A percentile compares a stretch with the other conserved stretches of the same genome.
Evolutionary conservation across 805 yeast genomes (phyloP).

Genomic region (Pichia eremophila): DNA sequence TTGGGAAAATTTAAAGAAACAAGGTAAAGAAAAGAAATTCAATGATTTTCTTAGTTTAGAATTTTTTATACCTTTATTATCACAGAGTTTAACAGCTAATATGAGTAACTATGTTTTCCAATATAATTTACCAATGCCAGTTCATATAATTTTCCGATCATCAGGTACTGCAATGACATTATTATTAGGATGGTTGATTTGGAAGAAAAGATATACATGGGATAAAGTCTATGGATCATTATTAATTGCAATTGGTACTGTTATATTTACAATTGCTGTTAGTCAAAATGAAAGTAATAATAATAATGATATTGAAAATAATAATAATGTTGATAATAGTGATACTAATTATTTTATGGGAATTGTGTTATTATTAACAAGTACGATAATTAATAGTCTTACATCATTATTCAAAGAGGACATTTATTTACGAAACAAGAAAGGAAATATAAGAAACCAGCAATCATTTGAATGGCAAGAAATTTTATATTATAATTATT

Average conservation of each 20-base stretch:
- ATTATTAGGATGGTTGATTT: slow-evolving; percentile 41
- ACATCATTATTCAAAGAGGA: slow-evolving; percentile 38
- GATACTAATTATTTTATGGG: slow-evolving; percentile 2
- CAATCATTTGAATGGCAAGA: slow-evolving; percentile 45
- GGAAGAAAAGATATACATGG: slow-evolving; percentile 34
- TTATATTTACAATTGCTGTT: slow-evolving; percentile 29
- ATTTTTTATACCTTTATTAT: slow-evolving; percentile 33
- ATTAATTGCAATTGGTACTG: slow-evolving; percentile 46
- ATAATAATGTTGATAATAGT: too few species aligned
- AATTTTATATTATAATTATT: slow-evolving; percentile 50
- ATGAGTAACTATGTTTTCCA: slow-evolving; percentile 51
- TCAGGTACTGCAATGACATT: slow-evolving; percentile 55
- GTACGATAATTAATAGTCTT: slow-evolving; percentile 29
- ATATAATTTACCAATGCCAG: slow-evolving; percentile 51
- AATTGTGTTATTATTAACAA: slow-evolving; percentile 2
- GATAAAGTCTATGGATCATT: slow-evolving; percentile 42
- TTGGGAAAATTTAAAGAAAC: neutral
- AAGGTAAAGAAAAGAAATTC: neutral
- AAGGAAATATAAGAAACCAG: slow-evolving; percentile 10
- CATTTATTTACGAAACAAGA: slow-evolving; percentile 33
- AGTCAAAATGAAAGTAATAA: neutral
- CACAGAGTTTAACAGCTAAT: slow-evolving; percentile 43
- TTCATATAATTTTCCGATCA: slow-evolving; percentile 59
- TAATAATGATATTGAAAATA: too few species aligned
- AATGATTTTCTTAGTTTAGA: slow-evolving; percentile 20